Evolutionary conservation across 106 monocot species (phyloP).

Genomic region (Xerophyta viscosa): DNA sequence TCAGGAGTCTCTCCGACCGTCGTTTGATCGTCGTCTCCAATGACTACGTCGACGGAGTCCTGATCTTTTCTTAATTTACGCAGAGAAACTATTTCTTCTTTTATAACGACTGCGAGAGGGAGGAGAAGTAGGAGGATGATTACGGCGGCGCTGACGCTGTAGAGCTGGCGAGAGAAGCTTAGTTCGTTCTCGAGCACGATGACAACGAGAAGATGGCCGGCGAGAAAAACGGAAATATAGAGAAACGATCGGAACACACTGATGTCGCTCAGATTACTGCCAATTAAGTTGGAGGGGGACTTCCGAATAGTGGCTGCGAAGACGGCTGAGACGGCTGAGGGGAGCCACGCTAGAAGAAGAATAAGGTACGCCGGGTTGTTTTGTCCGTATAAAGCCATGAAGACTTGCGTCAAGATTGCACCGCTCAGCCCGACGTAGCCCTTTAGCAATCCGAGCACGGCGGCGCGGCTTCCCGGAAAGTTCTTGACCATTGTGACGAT

Average conservation of each 20-base stretch:
- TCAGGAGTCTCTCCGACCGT: neutral
- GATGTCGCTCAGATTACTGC: too few relatives aligned
- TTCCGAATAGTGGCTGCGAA: conserved; percentile 23
- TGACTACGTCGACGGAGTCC: too few relatives aligned
- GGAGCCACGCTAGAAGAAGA: conserved; percentile 25
- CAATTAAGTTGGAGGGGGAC: neutral
- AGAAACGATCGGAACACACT: conserved; percentile 25
- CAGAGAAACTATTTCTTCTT: conserved; percentile 33
- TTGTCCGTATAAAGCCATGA: conserved; percentile 23
- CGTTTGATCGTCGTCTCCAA: too few relatives aligned
- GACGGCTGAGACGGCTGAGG: conserved; percentile 19
- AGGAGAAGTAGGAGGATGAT: conserved; percentile 34
- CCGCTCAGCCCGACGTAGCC: conserved; percentile 56
- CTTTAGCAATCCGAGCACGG: conserved; percentile 45
- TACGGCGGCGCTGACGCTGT: conserved; percentile 20
- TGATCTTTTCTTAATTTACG: too few relatives aligned
- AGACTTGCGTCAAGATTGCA: conserved; percentile 46
- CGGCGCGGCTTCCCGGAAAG: conserved; percentile 47
- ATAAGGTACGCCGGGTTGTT: conserved; percentile 14
- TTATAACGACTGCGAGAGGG: conserved; percentile 30
- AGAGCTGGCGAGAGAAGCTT: conserved; percentile 30
- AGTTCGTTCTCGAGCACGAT: conserved; percentile 35
- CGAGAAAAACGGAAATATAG: conserved; percentile 26
- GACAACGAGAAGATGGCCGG: conserved; percentile 14
- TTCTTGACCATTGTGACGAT: conserved; percentile 49